Conservation (phyloP, 306 rosid genomes). For the Pterocarpus macrocarpus region DNA sequence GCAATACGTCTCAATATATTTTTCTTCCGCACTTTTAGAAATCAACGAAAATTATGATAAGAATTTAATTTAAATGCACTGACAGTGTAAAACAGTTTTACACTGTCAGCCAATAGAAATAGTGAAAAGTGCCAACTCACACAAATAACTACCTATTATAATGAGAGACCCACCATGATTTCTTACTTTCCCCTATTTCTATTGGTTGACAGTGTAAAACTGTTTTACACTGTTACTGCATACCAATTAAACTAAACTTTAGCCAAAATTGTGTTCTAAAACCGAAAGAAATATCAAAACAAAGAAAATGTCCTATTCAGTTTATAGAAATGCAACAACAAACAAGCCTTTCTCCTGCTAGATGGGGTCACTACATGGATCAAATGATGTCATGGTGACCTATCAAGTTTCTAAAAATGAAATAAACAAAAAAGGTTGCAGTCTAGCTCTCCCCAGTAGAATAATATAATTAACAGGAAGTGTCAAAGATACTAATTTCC, state of each 20-base stretch:
- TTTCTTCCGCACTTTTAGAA: constrained; percentile 1
- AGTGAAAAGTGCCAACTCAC: too few relatives aligned
- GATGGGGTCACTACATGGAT: too few relatives aligned
- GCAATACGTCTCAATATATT: constrained; percentile 30
- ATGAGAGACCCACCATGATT: too few relatives aligned
- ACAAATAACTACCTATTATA: too few relatives aligned
- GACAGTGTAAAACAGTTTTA: too few relatives aligned
- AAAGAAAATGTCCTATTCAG: constrained; percentile 23
- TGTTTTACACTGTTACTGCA: too few relatives aligned
- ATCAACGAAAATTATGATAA: constrained; percentile 18
- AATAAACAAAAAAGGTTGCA: constrained; percentile 15
- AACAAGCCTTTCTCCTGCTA: not conserved
- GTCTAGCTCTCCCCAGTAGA: not conserved
- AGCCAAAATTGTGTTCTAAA: not conserved
- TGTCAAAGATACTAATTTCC: not conserved
- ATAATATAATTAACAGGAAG: not conserved
- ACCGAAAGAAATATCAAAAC: constrained; percentile 27
- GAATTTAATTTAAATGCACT: too few relatives aligned
- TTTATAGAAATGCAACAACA: constrained; percentile 20
- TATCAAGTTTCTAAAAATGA: constrained; percentile 1
- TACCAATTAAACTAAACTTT: too few relatives aligned
- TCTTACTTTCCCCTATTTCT: too few relatives aligned
- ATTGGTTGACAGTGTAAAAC: too few relatives aligned
- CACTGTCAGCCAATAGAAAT: too few relatives aligned
- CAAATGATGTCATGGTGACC: not conserved